Evolutionary conservation across 2,329 filamentous ascomycete species (phyloP), one percentile per base, ranked within the genome.

Genomic region (Xylariomycetidae sp.): DNA sequence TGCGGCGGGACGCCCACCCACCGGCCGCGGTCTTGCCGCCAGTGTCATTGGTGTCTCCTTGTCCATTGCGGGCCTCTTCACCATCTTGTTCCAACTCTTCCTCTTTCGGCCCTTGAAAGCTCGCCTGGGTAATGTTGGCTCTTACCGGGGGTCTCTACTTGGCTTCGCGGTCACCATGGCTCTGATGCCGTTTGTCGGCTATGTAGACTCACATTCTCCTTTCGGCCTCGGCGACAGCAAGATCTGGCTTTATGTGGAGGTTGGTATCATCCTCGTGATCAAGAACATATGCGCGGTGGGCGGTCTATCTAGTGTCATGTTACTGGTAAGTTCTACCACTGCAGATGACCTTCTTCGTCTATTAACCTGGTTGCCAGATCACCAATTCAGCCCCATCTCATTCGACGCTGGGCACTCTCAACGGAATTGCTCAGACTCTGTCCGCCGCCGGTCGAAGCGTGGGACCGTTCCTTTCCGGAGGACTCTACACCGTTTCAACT

Each of bases 241-340:
- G 29, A 60, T 68, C 1, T 85, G 84, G 74, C 60, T 96, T 16
- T 94, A 88, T 61, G 54, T 76, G 4, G 87, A 96, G 57, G 63
- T 96, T n/a, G 87, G 84, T 1, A 56, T 77, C 10, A 78, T 93
- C 0, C 64, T 98, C 25, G 72, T 95, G 10, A 64, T 95, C 35
- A 96, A 95, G 62, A 95, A 90, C 10, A 79, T 95, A 8, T 87
- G 87, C 36, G 79, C 87, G 2, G 88, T 98, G 0, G 88, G 87
- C 6, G 90, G 90, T 0, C 58, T 98, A 39, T 94, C 89, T 3
- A 92, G 87, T 54, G 88, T 90, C 4, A 76, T 96, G 60, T 69
- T 93, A 12, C 62, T 98, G 58, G 86, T 92, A 68, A 59, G 79
- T 67, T 29, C 15, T 15, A 7, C 15, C 14, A 9, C 25, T 14